Evolutionary conservation across 2,329 filamentous ascomycete genomes (phyloP), one percentile per base, ranked within the genome.

Genomic region (Fusarium subglutinans): DNA sequence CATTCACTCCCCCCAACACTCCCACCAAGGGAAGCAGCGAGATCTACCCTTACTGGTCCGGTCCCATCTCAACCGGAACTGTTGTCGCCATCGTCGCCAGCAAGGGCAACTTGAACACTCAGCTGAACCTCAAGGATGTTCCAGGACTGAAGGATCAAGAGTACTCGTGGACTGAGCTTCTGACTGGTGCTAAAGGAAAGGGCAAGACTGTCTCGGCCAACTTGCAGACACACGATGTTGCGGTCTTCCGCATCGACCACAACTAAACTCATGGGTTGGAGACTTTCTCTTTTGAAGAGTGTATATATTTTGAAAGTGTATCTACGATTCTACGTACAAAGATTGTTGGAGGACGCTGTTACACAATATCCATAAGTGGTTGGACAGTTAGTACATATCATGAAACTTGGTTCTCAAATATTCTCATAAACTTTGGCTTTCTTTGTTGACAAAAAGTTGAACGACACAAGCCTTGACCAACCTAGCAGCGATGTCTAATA

Each of bases 1-100:
- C 64, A 30, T 69, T 69, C 48, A 69, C 66, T 9, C 64, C 66
- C 9, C 26, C 66, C 26, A 58, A 58, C n/a, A 63, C 64, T 8
- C 66, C 66, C 24, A 17, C 66, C n/a, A 69, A 69, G 24, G 66
- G 28, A 2, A 63, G 33, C 43, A 13, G n/a, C 37, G 66, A 69
- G 48, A 69, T 69, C n/a, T 63, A 69, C 43, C 64, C 64, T 30
- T 69, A 69, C 66, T 69, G 66, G 66, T 69, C 64, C 12, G 64
- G 66, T 12, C 66, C 66, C 37, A 50, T 69, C n/a, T 63, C 64
- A 28, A 63, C 63, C 7, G 66, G 66, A 43, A 69, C 66, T 7
- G 66, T 69, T 15, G 64, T 69, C 14, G 66, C 66, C 15, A 68
- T 69, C 43, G 66, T 69, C 11, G 66, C 66, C 3, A 69, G 48